Evolutionary conservation across 495 filamentous ascomycete species (phyloP).

Genomic region (Melanomma pulvis-pyrius): DNA sequence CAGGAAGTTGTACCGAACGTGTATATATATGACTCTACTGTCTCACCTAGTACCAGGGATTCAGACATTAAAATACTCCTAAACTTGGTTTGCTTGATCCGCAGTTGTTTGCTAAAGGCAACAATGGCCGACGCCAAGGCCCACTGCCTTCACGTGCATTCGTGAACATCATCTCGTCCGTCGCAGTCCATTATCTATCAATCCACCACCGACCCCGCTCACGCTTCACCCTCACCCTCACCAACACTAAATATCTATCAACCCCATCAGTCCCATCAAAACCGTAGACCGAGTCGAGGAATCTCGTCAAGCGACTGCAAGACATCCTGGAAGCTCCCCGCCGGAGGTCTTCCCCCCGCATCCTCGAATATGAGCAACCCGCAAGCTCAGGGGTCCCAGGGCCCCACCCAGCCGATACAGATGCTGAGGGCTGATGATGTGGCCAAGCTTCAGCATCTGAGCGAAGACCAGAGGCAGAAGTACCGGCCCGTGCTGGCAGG

Average conservation of each 20-base stretch:
- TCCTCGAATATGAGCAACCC: slow-evolving; percentile 33
- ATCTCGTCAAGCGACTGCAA: not conserved
- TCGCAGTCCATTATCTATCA: not conserved
- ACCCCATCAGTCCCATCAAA: not conserved
- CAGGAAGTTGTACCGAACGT: too few species aligned
- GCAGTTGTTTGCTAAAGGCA: too few species aligned
- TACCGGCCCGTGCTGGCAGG: slow-evolving; percentile 34
- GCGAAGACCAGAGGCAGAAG: slow-evolving; percentile 35
- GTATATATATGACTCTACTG: too few species aligned
- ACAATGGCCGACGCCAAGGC: not conserved
- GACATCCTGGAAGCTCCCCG: not conserved
- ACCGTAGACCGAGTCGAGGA: not conserved
- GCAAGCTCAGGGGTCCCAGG: slow-evolving; percentile 23
- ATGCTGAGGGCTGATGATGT: slow-evolving; percentile 36
- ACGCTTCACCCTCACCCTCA: not conserved
- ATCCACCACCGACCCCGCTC: not conserved
- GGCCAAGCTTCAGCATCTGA: slow-evolving; percentile 33
- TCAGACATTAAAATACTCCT: too few species aligned
- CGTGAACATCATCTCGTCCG: not conserved
- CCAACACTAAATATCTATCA: not conserved
- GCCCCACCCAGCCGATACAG: slow-evolving; percentile 3
- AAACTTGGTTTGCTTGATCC: too few species aligned
- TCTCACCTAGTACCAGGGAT: too few species aligned
- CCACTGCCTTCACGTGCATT: not conserved
- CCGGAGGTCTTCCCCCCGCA: not conserved